Base-by-base conservation (phyloP, 768 basidiomycete species). In the Suillus subaureus region DNA sequence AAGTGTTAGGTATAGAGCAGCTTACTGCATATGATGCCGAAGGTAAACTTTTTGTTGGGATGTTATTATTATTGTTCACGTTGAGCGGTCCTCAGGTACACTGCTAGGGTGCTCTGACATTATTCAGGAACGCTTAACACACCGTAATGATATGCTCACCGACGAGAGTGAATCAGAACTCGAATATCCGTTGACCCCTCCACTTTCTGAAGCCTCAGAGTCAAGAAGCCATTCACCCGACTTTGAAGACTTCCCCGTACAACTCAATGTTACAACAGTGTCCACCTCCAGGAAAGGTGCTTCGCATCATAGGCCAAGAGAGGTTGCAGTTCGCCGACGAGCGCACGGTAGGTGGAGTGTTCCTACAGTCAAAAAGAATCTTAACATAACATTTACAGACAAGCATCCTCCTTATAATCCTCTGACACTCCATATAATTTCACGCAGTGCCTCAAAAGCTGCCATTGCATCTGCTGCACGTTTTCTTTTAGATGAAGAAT, bases 151-250 rank as follows among this genome's bases (percentile, higher is more conserved):
- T 63, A 58, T 40, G 56, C 70, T 43, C 37, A 69, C 67, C 62
- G 77, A 82, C 37, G 79, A 78, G 23, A 79, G 80, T 62, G 84
- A 83, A 64, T 85, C 86, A 23, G 89, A 91, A 63, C 75, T 84
- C 4, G 85, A 87, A 70, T 92, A 88, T 74, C 92, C 92, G 47
- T 79, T 86, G 52, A 93, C 92, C 0, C 92, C 92, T n/a, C 92
- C 92, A 4, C 79, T 84, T 21, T 93, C 92, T 9, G 91, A 92
- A 73, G 83, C 83, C 70, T 87, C 89, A 31, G 85, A 84, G 31
- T 91, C 91, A 13, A 81, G 87, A 64, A 81, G 88, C 35, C 77
- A 87, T 31, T 89, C 89, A 3, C 89, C 89, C 12, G 81, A 79
- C 49, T 64, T n/a, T 37, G 61, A 51, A 26, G 47, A n/a, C 6